Base-by-base conservation (phyloP, 2,329 filamentous ascomycete species). In the Xylaria sp. region DNA sequence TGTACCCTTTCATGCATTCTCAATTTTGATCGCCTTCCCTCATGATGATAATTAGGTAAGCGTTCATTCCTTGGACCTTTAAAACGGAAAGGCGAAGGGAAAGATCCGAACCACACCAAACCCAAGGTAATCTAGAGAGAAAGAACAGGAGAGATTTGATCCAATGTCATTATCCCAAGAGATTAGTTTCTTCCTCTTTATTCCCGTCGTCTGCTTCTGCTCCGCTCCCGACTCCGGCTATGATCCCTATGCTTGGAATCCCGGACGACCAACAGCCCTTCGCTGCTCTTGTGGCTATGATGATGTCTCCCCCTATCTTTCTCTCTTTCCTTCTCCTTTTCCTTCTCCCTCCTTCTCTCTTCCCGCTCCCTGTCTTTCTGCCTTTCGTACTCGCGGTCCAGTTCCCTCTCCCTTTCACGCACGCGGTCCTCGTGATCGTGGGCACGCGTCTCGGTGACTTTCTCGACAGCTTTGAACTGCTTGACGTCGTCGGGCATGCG, bases 401-500 rank as follows among this genome's bases (percentile, higher is more conserved):
- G 68, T 28, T 75, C 74, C 39, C 44, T 70, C 44, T 76, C 68
- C 37, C 70, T 70, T 54, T 76, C 75, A 13, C 72, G 56, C 18
- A 67, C 65, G 0, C 68, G 65, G 5, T 68, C 63, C n/a, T 72
- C 68, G 20, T 61, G 54, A 25, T 71, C 69, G 18, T 59, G 62
- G 37, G 66, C 69, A 6, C 66, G 65, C 23, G 57, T 57, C 13
- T 72, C 72, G 13, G 65, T 67, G 20, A 76, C 72, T 23, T 72
- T 75, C 6, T 68, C 73, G 8, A 74, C 72, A 23, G 71, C 66
- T 15, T 86, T 84, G 37, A 88, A 84, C 52, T 81, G 80, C 77
- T 86, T 84, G 66, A 90, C 86, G 60, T 89, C 85, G 75, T 89
- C 84, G 1, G 87, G 87, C 82, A 87, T 88, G 39, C 89, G 82